Conservation (phyloP, 352 stramenopile species). For the Phytophthora capsici region DNA sequence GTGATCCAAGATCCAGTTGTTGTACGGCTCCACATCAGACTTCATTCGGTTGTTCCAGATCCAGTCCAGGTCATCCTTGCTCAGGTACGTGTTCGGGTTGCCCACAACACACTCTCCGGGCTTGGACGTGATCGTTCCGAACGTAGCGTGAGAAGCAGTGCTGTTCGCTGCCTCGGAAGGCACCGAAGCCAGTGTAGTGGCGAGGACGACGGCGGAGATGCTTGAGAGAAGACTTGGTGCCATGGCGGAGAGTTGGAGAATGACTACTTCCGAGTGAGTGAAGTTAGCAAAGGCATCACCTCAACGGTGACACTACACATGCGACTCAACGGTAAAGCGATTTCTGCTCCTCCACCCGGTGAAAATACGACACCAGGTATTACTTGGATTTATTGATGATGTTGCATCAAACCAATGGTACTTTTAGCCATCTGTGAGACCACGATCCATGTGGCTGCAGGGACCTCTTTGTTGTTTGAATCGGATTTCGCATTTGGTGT, state of each 20-base stretch:
- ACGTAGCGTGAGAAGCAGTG: conserved; percentile 10
- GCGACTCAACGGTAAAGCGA: not conserved
- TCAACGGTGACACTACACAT: not conserved
- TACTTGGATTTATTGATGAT: no score
- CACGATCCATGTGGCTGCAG: no score
- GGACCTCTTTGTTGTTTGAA: no score
- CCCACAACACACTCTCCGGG: conserved; percentile 24
- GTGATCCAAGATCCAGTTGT: conserved; percentile 40
- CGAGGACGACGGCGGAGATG: conserved; percentile 5
- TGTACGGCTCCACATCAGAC: not conserved
- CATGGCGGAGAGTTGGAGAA: conserved; percentile 13
- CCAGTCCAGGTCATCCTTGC: conserved; percentile 15
- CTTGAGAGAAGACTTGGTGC: conserved; percentile 8
- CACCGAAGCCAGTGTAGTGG: not conserved
- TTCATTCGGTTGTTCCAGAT: conserved; percentile 30
- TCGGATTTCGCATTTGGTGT: no score
- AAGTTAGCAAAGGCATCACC: not conserved
- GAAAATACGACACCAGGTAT: no score
- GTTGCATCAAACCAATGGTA: no score
- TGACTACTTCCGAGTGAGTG: not conserved
- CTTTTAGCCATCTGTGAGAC: no score
- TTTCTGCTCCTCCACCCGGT: not conserved
- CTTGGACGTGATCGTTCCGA: conserved; percentile 33
- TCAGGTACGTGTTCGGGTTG: conserved; percentile 25
- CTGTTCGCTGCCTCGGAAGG: not conserved